These are phyloP conservation scores for Saccharomyces hybrid DNA, from an alignment of 1,139 yeast species.

Conservation along the genomic window DNA sequence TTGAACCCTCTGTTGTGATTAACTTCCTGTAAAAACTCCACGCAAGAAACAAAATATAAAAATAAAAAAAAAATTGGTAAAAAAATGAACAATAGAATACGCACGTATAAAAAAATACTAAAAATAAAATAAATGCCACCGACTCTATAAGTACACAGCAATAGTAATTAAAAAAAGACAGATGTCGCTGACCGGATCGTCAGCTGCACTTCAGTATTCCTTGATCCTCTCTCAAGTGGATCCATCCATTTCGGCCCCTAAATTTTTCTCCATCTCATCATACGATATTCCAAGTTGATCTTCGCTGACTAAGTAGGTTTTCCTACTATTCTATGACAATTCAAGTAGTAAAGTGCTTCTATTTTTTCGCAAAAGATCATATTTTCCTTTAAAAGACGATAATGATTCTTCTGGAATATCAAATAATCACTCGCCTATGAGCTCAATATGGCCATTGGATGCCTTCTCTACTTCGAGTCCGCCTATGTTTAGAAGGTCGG, in stretches of 20 bases:
- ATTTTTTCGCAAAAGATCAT: not conserved
- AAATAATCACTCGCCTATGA: constrained; percentile 2
- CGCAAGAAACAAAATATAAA: not conserved
- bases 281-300: not conserved
- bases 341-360: not conserved
- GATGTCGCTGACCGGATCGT: not conserved
- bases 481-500: not conserved
- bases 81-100: not conserved
- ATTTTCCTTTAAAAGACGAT: constrained; percentile 76
- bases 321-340: not conserved
- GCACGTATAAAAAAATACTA: not conserved
- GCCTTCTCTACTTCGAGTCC: not conserved
- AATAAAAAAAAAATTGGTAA: not conserved
- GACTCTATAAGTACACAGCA: not conserved
- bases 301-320: not conserved
- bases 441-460: not conserved
- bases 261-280: not conserved
- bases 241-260: not conserved
- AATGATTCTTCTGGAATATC: constrained; percentile 63
- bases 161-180: not conserved
- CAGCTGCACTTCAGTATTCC: not conserved
- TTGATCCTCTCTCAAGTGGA: not conserved
- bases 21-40: not conserved
- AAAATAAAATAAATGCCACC: not conserved
- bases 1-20: not conserved